Evolutionary conservation across 73 alveolate genomes (phyloP).

Genomic region (Paramecium primaurelia): DNA sequence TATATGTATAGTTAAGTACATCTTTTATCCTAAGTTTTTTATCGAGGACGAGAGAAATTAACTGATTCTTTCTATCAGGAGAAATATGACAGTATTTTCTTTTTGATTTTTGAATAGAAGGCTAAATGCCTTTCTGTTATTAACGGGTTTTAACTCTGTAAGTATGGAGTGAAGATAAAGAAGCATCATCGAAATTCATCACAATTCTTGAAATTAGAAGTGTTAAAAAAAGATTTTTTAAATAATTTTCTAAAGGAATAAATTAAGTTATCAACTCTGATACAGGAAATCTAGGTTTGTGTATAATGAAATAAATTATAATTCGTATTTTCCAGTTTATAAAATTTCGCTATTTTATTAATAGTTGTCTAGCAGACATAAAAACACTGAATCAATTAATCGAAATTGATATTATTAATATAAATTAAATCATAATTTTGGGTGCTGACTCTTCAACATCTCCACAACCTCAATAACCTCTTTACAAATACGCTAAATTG

Average conservation of each 20-base stretch:
- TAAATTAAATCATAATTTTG: constrained; percentile 13
- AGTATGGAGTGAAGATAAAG: background rate
- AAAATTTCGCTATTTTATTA: background rate
- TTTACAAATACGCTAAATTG: constrained; percentile 46
- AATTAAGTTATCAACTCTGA: background rate
- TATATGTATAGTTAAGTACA: background rate
- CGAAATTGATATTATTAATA: background rate
- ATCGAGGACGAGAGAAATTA: background rate
- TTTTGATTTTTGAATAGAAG: background rate
- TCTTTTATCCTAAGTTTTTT: constrained; percentile 21
- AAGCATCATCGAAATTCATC: background rate
- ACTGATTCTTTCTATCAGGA: background rate
- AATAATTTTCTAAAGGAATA: background rate
- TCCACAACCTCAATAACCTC: constrained; percentile 60
- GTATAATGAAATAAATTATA: background rate
- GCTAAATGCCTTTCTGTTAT: background rate
- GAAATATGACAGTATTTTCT: constrained; percentile 43
- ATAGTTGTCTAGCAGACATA: background rate
- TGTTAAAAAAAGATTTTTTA: constrained; percentile 10
- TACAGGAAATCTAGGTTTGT: background rate
- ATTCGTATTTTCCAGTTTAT: background rate
- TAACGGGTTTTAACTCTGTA: constrained; percentile 27
- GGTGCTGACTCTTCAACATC: background rate
- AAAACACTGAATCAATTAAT: background rate
- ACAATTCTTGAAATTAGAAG: background rate